Base-by-base conservation (phyloP, 441 rosid genomes). In the Hura crepitans region DNA sequence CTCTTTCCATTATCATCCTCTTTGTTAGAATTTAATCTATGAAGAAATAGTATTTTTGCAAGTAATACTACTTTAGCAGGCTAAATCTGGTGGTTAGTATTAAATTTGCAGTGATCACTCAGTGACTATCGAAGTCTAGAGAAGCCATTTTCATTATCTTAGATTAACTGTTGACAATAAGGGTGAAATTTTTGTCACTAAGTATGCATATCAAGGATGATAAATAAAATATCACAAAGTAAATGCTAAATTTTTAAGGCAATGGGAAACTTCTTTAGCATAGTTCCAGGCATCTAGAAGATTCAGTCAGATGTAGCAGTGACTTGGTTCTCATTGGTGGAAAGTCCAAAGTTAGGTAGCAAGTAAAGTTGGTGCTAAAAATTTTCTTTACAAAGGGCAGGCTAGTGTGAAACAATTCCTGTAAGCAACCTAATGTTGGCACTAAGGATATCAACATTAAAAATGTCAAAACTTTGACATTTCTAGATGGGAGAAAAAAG, bases 391-490 rank as follows among this genome's bases (percentile, higher is more conserved):
- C 2, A 28, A 13, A 28, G 42, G 37, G 72, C 42, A 56, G 57
- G 31, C 28, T 39, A 47, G 50, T 45, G 15, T n/a, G n/a, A 50
- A 49, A 22, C 47, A n/a, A 18, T 42, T 70, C 31, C 47, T 42
- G 23, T 45, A n/a, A 37, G 31, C 28, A 23, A 30, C 42, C 30
- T 5, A 45, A 27, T 30, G 28, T 49, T 18, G 39, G 55, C 18
- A 42, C 13, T 22, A 37, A 42, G 43, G 43, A 28, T 47, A 47
- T 65, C 39, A 11, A 35, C 10, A 15, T 12, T 53, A 63, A 31
- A 15, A 33, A 6, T 50, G 69, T 50, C 47, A 66, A 33, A 66
- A 66, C 69, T 30, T 50, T 39, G 59, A 66, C 59, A 50, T 66
- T 37, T 17, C 35, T 18, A 63, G 31, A 25, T 12, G 15, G 62